A percentile compares a stretch with the other conserved stretches of the same genome.
Evolutionary conservation across 2,329 filamentous ascomycete species (phyloP).

Genomic region (Xylariaceae sp.): DNA sequence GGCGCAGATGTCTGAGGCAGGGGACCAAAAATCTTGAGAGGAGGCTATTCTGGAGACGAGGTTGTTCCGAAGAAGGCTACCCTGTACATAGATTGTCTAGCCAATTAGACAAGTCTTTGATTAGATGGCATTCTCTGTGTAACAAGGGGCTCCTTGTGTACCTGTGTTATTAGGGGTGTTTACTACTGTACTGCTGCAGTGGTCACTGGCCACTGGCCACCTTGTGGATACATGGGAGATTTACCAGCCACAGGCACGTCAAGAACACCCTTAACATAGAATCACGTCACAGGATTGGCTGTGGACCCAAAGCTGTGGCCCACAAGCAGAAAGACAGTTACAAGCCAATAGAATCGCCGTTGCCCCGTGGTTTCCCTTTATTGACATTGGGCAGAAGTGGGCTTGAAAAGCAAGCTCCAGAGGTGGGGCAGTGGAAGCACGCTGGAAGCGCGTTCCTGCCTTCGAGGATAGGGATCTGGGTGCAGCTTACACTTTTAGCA

Average conservation of each 20-base stretch:
- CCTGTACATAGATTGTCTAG: background rate
- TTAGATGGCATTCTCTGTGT: too few relatives aligned
- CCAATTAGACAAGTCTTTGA: background rate
- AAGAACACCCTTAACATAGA: slow-evolving; percentile 14
- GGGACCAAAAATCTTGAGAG: slow-evolving; percentile 22
- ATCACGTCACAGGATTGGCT: slow-evolving; percentile 29
- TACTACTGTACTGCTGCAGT: too few relatives aligned
- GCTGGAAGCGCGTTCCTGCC: slow-evolving; percentile 12
- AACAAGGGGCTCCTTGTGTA: too few relatives aligned
- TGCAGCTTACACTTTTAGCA: too few relatives aligned
- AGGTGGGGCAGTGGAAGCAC: slow-evolving; percentile 14
- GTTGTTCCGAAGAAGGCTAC: slow-evolving; percentile 22
- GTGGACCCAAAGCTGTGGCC: slow-evolving; percentile 6
- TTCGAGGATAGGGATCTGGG: background rate
- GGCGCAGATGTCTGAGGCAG: background rate
- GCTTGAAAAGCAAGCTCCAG: slow-evolving; percentile 22
- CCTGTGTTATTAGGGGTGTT: too few relatives aligned
- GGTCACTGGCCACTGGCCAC: too few relatives aligned
- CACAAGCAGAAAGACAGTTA: slow-evolving; percentile 7
- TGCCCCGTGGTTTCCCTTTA: slow-evolving; percentile 53
- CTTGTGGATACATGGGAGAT: too few relatives aligned
- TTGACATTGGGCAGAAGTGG: slow-evolving; percentile 36
- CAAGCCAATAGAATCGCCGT: slow-evolving; percentile 43
- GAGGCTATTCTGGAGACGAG: slow-evolving; percentile 25
- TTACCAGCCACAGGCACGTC: slow-evolving; percentile 10